phyloP scores from a whole-genome alignment of 805 yeast species.

The Metschnikowia borealis region DNA sequence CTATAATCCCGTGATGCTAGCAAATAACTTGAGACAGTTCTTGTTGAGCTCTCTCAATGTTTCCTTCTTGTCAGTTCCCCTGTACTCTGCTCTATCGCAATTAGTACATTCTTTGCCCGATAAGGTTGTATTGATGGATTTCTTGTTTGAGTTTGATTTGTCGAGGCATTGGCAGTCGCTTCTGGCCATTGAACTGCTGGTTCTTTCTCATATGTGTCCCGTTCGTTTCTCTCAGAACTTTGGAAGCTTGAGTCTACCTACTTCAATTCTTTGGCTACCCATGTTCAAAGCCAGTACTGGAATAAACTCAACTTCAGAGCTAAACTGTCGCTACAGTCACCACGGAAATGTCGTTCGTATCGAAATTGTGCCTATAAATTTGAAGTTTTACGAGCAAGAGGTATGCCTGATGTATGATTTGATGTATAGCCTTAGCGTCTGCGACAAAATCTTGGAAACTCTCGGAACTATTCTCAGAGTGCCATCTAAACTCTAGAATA shows the following conservation, averaged over 20 bases:
- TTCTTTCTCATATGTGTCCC: background rate
- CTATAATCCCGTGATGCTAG: slow-evolving; percentile 9
- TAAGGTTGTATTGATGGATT: slow-evolving; percentile 7
- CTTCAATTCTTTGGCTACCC: slow-evolving; percentile 20
- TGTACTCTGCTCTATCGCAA: background rate
- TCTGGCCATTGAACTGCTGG: slow-evolving; percentile 2
- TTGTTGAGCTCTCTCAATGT: slow-evolving; percentile 9
- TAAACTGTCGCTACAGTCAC: background rate
- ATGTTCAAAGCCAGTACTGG: slow-evolving; percentile 11
- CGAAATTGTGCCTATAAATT: background rate
- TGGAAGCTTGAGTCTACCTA: background rate
- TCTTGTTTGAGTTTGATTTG: background rate
- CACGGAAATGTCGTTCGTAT: background rate
- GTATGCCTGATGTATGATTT: slow-evolving; percentile 14
- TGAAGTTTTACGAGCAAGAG: slow-evolving; percentile 3
- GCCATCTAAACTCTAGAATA: slow-evolving; percentile 2
- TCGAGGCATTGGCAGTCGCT: background rate
- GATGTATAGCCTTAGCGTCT: slow-evolving; percentile 13
- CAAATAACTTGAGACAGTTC: slow-evolving; percentile 3
- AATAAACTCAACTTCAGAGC: slow-evolving; percentile 1
- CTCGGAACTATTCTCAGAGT: background rate
- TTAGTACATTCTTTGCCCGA: background rate
- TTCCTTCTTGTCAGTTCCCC: slow-evolving; percentile 9
- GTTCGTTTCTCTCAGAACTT: background rate
- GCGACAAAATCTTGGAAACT: slow-evolving; percentile 11